A percentile compares a stretch with the other conserved stretches of the same genome.
Evolutionary conservation across 129 eudicot genomes (phyloP).

Genomic region (Artemisia argyi): DNA sequence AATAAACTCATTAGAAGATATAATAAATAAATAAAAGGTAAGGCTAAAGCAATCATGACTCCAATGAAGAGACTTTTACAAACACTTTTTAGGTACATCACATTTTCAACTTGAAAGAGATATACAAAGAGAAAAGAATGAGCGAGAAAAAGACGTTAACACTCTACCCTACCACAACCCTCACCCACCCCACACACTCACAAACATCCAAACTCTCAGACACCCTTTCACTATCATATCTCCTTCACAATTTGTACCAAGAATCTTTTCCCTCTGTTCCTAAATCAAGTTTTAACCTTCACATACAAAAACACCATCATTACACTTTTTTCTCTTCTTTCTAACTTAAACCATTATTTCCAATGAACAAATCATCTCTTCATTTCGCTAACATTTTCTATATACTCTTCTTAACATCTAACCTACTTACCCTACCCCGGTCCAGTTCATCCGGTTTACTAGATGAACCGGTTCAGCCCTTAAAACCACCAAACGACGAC

Average conservation of each 20-base stretch:
- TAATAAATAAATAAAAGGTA: too few species aligned
- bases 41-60: conserved; percentile 25
- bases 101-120: conserved; percentile 21
- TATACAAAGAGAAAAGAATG: conserved; percentile 13
- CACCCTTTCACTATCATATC: conserved; percentile 36
- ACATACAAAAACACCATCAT: background rate
- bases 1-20: too few species aligned
- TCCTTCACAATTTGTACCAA: conserved; percentile 8
- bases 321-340: conserved; percentile 21
- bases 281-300: background rate
- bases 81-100: conserved; percentile 13
- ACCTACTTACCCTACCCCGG: background rate
- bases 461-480: conserved; percentile 70
- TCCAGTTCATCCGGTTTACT: conserved; percentile 63
- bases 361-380: conserved; percentile 13
- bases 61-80: conserved; percentile 21
- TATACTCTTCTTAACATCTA: background rate
- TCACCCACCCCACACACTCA: conserved; percentile 37
- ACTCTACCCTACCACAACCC: conserved; percentile 14
- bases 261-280: conserved; percentile 18
- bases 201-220: conserved; percentile 55
- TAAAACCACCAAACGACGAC: conserved; percentile 51
- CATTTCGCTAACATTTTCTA: conserved; percentile 1
- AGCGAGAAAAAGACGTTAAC: conserved; percentile 33
- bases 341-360: conserved; percentile 1